A percentile compares a stretch with the other conserved stretches of the same genome.
phyloP scores from a whole-genome alignment of 83 land plant genomes.

The Picea abies region DNA sequence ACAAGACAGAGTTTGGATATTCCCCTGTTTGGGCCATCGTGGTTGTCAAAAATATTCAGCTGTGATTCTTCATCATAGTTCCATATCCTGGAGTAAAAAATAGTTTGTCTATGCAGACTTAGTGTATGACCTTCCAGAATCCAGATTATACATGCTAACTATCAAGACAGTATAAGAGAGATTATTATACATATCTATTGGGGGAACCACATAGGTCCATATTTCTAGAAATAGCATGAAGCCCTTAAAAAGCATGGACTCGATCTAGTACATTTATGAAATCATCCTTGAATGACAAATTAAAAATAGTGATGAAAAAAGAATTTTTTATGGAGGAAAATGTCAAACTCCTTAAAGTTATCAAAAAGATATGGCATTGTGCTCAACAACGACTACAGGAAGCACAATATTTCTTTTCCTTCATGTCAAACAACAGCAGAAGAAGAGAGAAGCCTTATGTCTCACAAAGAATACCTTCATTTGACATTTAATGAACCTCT shows the following conservation, averaged over 20 bases:
- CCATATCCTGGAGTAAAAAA: constrained; percentile 71
- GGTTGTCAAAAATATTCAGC: constrained; percentile 86
- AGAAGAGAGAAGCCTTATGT: no score
- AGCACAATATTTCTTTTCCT: background rate
- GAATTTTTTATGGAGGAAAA: background rate
- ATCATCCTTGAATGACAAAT: background rate
- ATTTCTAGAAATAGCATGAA: background rate
- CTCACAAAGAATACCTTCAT: no score
- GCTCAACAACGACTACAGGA: background rate
- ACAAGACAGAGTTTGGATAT: constrained; percentile 85
- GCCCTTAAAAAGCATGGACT: background rate
- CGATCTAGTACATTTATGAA: background rate
- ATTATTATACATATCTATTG: background rate
- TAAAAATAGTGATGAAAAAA: background rate
- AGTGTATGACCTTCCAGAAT: background rate
- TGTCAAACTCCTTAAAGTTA: background rate
- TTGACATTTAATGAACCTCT: no score
- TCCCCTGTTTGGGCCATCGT: constrained; percentile 73
- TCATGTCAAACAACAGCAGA: background rate
- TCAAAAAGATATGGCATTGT: background rate
- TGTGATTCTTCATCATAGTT: constrained; percentile 75
- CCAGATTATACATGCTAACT: background rate
- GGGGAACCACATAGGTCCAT: background rate
- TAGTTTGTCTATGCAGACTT: background rate
- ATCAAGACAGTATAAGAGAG: background rate